phyloP scores from a whole-genome alignment of 2,329 filamentous ascomycete genomes.

The Stagonosporopsis chrysanthemi region DNA sequence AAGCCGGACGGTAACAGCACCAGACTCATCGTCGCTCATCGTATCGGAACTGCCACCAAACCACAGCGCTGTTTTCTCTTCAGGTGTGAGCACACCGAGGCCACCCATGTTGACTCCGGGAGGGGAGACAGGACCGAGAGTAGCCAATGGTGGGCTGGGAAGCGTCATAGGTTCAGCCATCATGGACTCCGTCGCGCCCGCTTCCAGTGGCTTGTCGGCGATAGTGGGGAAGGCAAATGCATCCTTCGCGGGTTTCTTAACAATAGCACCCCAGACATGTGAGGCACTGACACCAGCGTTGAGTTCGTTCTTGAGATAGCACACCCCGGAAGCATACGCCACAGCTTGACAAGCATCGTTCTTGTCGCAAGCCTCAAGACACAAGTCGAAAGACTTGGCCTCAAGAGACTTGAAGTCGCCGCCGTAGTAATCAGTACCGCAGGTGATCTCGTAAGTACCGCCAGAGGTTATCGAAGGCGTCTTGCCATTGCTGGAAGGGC shows the following conservation, averaged over 20 bases:
- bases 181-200: constrained; percentile 9
- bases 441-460: constrained; percentile 16
- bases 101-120: constrained; percentile 18
- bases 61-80: constrained; percentile 8
- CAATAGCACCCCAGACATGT: constrained; percentile 13
- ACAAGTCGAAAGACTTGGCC: constrained; percentile 9
- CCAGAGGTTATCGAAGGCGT: constrained; percentile 10
- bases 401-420: constrained; percentile 17
- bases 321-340: constrained; percentile 8
- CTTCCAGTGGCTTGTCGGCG: constrained; percentile 1
- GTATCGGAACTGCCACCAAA: constrained; percentile 10
- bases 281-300: constrained; percentile 1
- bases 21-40: constrained; percentile 16
- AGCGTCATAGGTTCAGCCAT: constrained; percentile 16
- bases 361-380: constrained; percentile 14
- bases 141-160: constrained; percentile 11
- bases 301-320: constrained; percentile 18
- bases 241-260: constrained; percentile 14
- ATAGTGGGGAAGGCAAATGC: constrained; percentile 10
- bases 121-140: constrained; percentile 9
- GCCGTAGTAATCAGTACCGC: constrained; percentile 9
- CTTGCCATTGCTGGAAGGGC: constrained; percentile 12
- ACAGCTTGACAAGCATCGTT: constrained; percentile 16
- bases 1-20: constrained; percentile 13
- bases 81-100: constrained; percentile 13